Percentiles rank a stretch among this genome's conserved stretches.
Conservation (phyloP, 352 stramenopile species). For the Blastocystis sp. region DNA sequence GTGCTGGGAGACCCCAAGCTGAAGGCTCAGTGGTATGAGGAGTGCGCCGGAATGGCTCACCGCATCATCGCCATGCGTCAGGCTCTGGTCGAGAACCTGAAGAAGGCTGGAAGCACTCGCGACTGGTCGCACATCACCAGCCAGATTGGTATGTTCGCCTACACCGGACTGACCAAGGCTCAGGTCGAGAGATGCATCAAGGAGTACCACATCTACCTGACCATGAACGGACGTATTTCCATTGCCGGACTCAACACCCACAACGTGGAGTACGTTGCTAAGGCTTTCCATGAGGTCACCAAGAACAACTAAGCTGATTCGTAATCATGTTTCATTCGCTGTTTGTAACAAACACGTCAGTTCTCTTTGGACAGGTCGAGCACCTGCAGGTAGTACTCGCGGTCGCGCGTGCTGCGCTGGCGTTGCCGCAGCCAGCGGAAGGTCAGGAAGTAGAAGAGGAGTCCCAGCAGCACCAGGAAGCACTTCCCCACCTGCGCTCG, state of each 20-base stretch:
- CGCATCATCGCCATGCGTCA: slow-evolving; percentile 82
- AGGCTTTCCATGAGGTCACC: slow-evolving; percentile 74
- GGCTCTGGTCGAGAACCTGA: slow-evolving; percentile 65
- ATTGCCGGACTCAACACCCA: slow-evolving; percentile 84
- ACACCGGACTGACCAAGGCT: slow-evolving; percentile 82
- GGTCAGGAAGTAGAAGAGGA: neutral
- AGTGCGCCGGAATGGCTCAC: slow-evolving; percentile 86
- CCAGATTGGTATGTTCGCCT: slow-evolving; percentile 99
- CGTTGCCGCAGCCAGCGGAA: neutral
- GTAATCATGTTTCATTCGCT: neutral
- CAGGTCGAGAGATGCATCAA: slow-evolving; percentile 82
- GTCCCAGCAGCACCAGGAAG: no score
- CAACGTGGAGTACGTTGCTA: slow-evolving; percentile 84
- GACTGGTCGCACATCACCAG: slow-evolving; percentile 87
- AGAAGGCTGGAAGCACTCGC: slow-evolving; percentile 65
- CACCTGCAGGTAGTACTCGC: neutral
- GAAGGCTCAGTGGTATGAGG: slow-evolving; percentile 76
- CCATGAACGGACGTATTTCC: slow-evolving; percentile 89
- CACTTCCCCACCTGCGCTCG: no score
- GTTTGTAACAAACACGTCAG: slow-evolving; percentile 17
- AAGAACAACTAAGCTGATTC: slow-evolving; percentile 54
- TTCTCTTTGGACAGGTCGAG: neutral
- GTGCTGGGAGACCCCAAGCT: slow-evolving; percentile 82
- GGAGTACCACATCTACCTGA: slow-evolving; percentile 94
- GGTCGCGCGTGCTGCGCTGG: neutral